Evolutionary conservation across 169 alveolate species (phyloP).

Genomic region (Plasmodium gallinaceum): DNA sequence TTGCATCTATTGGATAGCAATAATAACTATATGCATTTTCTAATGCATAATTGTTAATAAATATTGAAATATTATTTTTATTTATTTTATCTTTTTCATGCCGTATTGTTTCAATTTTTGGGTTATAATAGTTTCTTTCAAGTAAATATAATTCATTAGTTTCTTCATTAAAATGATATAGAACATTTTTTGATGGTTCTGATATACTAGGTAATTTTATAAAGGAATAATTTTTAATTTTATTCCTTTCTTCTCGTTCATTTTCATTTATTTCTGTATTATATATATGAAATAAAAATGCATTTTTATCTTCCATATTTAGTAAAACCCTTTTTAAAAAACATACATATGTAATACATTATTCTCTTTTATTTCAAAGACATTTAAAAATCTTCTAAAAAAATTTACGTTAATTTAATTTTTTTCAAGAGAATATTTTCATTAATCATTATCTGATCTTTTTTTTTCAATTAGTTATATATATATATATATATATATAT

Average conservation of each 20-base stretch:
- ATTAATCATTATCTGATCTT: too few relatives aligned
- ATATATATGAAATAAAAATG: constrained; percentile 64
- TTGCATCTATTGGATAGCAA: constrained; percentile 72
- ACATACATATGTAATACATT: too few relatives aligned
- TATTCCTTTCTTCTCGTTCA: not conserved
- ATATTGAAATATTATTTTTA: constrained; percentile 61
- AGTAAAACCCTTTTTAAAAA: not conserved
- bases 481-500: too few relatives aligned
- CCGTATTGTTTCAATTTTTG: constrained; percentile 41
- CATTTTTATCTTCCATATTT: constrained; percentile 34
- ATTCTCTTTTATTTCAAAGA: too few relatives aligned
- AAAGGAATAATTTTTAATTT: constrained; percentile 37
- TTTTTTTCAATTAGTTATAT: too few relatives aligned
- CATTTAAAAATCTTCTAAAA: too few relatives aligned
- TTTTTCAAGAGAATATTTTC: too few relatives aligned
- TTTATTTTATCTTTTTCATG: constrained; percentile 68
- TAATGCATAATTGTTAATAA: constrained; percentile 62
- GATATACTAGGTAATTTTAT: constrained; percentile 62
- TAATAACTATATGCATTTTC: constrained; percentile 48
- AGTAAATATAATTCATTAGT: constrained; percentile 43
- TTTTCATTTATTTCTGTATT: not conserved
- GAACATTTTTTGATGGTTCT: constrained; percentile 58
- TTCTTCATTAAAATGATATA: constrained; percentile 45
- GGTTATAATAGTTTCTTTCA: constrained; percentile 64
- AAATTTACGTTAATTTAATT: too few relatives aligned